Conservation (phyloP, 805 yeast genomes). For the Ogataea corticis region DNA sequence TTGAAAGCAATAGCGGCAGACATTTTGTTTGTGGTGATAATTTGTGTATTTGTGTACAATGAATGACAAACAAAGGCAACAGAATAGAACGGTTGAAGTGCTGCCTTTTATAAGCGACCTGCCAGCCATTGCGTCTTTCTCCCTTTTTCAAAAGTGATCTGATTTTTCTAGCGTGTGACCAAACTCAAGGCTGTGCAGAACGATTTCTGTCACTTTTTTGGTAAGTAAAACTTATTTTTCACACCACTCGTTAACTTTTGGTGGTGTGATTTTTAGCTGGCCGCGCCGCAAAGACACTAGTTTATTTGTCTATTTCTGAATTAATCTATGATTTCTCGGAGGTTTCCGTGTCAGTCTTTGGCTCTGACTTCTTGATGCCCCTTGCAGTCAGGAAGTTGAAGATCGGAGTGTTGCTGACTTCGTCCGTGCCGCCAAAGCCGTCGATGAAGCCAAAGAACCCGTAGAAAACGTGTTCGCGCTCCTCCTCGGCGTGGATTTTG, state of each 20-base stretch:
- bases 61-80: too few relatives aligned
- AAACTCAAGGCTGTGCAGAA: not conserved
- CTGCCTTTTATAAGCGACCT: not conserved
- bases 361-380: conserved; percentile 34
- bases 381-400: conserved; percentile 59
- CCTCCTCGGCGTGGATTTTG: conserved; percentile 88
- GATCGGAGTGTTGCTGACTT: conserved; percentile 50
- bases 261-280: conserved; percentile 11
- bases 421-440: conserved; percentile 61
- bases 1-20: conserved; percentile 19
- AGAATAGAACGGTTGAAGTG: not conserved
- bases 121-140: not conserved
- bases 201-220: not conserved
- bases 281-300: not conserved
- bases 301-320: not conserved
- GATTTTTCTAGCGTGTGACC: not conserved
- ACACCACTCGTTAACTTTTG: not conserved
- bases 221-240: not conserved
- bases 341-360: conserved; percentile 3
- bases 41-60: not conserved
- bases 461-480: conserved; percentile 80
- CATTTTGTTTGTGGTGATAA: conserved; percentile 10
- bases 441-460: conserved; percentile 93
- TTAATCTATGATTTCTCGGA: not conserved
- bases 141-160: not conserved